Evolutionary conservation across 768 basidiomycete genomes (phyloP).

Genomic region (Cubamyces sp.): DNA sequence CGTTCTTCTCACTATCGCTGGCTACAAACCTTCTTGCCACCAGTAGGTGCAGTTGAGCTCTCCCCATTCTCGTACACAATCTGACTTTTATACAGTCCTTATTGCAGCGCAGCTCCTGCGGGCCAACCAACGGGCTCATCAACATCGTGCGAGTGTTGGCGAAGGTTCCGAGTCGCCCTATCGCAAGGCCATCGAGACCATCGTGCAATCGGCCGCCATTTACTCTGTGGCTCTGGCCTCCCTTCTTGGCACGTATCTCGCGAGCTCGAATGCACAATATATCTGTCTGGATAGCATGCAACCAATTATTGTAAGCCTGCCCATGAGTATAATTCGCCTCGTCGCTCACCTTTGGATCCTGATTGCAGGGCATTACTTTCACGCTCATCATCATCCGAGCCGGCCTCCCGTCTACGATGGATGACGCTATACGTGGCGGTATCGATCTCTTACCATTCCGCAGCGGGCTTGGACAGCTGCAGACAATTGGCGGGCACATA

Average conservation of each 20-base stretch:
- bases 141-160: no score
- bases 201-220: conserved; percentile 13
- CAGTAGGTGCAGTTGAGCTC: no score
- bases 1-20: no score
- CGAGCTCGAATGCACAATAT: neutral
- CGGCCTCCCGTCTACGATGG: neutral
- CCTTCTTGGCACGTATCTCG: neutral
- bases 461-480: conserved; percentile 1
- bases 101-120: no score
- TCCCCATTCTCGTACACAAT: no score
- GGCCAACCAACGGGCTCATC: no score
- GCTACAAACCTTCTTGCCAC: no score
- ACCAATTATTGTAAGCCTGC: no score
- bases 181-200: conserved; percentile 5
- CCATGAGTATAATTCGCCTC: neutral
- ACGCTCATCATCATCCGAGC: neutral
- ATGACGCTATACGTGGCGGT: no score
- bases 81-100: no score
- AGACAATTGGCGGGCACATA: conserved; percentile 4
- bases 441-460: no score
- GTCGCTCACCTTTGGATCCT: no score
- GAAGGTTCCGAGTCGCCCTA: neutral
- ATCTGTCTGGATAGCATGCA: neutral
- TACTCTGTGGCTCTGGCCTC: conserved; percentile 8
- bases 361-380: neutral